Base-by-base conservation (phyloP, 345 rosid species). In the Eucalyptus marginata region DNA sequence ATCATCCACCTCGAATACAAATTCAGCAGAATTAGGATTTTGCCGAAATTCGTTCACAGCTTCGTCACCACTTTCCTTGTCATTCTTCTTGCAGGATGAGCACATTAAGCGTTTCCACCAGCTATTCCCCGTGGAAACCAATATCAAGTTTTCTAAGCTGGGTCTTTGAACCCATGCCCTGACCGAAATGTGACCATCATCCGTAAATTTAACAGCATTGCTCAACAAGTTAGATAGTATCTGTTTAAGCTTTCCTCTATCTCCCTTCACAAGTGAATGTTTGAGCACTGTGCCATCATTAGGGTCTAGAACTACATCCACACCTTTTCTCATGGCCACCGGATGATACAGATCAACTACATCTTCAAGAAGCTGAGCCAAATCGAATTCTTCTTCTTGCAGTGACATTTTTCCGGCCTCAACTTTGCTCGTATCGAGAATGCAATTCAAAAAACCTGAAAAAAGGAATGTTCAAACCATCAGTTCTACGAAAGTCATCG, bases 201-300 rank as follows among this genome's bases (percentile, higher is more conserved):
- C 85, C 8, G 98, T 97, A 88, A 95, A 97, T 90, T 97, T 97
- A 47, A 97, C 95, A 47, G 99, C 97, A 89, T 97, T 97, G 93
- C 96, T 93, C 1, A 95, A 89, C 86, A 97, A 89, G 89, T 96
- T 97, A 29, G 91, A 90, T 46, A 97, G 88, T 51, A 96, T 89
- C 88, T 95, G 98, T 49, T 92, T 93, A 31, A 96, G 93, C 89
- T 93, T 96, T 59, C 92, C 94, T 68, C 93, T 88, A 49, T 96
- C 98, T 2, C 98, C 99, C 89, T 89, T 89, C 49, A 96, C 97
- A 7, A 89, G 90, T 13, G 94, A 90, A 86, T 47, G 89, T 90
- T 91, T 94, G 76, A 92, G 87, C 46, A 94, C 68, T 7, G 97
- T 95, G 88, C 94, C 94, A 86, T 96, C 96, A 33, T 58, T 93